Percentiles rank a stretch among this genome's conserved stretches.
phyloP scores from a whole-genome alignment of 2,329 filamentous ascomycete genomes.

The Alternaria postmessia region DNA sequence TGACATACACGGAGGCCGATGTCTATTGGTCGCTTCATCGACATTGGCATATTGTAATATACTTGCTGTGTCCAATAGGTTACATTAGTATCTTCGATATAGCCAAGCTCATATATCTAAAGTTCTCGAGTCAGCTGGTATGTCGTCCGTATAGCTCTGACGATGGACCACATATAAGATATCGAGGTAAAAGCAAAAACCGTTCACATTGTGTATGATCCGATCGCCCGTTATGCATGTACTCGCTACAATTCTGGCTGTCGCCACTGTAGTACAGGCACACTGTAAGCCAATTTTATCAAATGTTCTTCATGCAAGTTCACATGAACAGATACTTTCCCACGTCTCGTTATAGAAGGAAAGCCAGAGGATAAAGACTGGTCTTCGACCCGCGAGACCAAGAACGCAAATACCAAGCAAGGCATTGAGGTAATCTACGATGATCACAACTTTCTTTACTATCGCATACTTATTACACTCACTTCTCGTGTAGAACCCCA shows the following conservation, averaged over 20 bases:
- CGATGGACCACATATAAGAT: not conserved
- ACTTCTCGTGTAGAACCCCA: too few relatives aligned
- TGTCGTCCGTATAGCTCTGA: not conserved
- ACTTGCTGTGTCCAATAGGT: not conserved
- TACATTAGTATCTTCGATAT: not conserved
- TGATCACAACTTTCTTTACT: not conserved
- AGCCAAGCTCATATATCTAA: too few relatives aligned
- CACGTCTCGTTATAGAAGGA: too few relatives aligned
- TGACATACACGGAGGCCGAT: not conserved
- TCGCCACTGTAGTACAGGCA: not conserved
- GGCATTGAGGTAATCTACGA: conserved; percentile 28
- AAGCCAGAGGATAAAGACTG: conserved; percentile 31
- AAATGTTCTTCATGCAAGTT: conserved; percentile 12
- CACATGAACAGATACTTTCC: too few relatives aligned
- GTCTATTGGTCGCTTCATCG: not conserved
- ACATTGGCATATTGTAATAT: not conserved
- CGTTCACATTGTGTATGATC: not conserved
- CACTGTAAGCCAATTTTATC: not conserved
- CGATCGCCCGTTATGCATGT: not conserved
- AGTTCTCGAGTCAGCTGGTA: not conserved
- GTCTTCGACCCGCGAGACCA: conserved; percentile 26
- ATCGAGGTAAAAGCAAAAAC: not conserved
- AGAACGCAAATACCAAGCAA: conserved; percentile 41
- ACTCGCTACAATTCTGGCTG: not conserved
- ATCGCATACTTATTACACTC: too few relatives aligned